Evolutionary conservation across 129 eudicot species (phyloP), one percentile per base, ranked within the genome.

Genomic region (Centella asiatica): DNA sequence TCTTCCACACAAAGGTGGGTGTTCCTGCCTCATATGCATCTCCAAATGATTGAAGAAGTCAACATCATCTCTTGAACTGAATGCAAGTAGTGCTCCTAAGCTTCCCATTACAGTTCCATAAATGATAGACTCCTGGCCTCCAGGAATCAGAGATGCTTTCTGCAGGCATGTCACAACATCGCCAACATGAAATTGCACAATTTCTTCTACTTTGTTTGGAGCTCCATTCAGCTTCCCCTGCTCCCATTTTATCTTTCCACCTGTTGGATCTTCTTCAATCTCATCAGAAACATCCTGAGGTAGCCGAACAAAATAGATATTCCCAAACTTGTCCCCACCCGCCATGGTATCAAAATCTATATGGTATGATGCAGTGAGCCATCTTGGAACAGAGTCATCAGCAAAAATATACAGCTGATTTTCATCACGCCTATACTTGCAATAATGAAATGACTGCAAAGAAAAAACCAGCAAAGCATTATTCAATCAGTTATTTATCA

Each of bases 241-340:
- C 71, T 88, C 99, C 99, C 99, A 93, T 42, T 93, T 93, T 55
- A 93, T 88, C 74, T 85, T 93, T 48, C 99, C 99, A 39, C 99
- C 99, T 19, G 99, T 93, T 45, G 99, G 99, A 68, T 93, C 99
- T 65, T 93, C 99, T 74, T 93, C 99, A 68, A 93, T 88, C 83
- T 93, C 99, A 75, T 93, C 99, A 2, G 99, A 93, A 9, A 93
- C 93, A 53, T 93, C 99, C 65, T 87, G 96, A 13, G 96, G 96
- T 53, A 93, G 70, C 25, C 99, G 95, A 50, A 88, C 99, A 78
- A 93, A 88, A 72, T 85, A 93, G 14, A 93, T 75, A 63, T 93
- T 93, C 36, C 99, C 96, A 57, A 93, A 93, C 77, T 93, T 93
- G 79, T 93, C 99, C 0, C 95, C 84, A 33, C 99, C 99, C 10